Evolutionary conservation across 257 asterid genomes (phyloP).

Genomic region (Lavandula angustifolia): DNA sequence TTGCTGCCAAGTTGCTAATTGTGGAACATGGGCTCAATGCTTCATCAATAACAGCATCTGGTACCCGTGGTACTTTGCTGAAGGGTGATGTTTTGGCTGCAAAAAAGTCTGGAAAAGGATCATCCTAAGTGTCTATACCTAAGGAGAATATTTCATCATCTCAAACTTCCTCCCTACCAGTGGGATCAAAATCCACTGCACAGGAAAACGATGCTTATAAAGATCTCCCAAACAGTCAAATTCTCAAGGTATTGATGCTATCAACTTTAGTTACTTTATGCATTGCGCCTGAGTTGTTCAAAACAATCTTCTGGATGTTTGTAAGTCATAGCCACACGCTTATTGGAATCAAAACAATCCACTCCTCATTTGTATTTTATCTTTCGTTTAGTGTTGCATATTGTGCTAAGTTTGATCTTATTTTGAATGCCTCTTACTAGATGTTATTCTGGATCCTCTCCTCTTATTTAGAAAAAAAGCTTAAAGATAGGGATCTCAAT

Average conservation of each 20-base stretch:
- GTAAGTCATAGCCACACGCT: constrained; percentile 91
- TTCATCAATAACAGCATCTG: constrained; percentile 76
- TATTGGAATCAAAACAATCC: constrained; percentile 90
- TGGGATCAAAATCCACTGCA: constrained; percentile 48
- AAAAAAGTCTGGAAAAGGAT: constrained; percentile 78
- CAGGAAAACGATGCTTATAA: constrained; percentile 66
- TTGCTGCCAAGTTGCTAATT: constrained; percentile 89
- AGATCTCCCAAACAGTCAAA: constrained; percentile 90
- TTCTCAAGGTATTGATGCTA: constrained; percentile 72
- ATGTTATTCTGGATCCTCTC: constrained; percentile 92
- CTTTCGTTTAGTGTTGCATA: constrained; percentile 29
- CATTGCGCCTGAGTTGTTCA: not conserved
- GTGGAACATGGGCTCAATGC: constrained; percentile 77
- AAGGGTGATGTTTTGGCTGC: constrained; percentile 97
- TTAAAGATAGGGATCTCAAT: constrained; percentile 65
- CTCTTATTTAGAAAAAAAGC: constrained; percentile 90
- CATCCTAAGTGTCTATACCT: constrained; percentile 48
- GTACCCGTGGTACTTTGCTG: constrained; percentile 93
- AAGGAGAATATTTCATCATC: constrained; percentile 48
- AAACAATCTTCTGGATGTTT: constrained; percentile 23
- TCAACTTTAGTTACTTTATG: constrained; percentile 22
- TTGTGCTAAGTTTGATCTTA: constrained; percentile 31
- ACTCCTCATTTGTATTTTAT: constrained; percentile 87
- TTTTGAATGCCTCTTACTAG: constrained; percentile 49
- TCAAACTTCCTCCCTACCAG: constrained; percentile 43